These are phyloP conservation scores for Penicillium sp. DNA, from an alignment of 2,329 filamentous ascomycete genomes.

Conservation along the genomic window DNA sequence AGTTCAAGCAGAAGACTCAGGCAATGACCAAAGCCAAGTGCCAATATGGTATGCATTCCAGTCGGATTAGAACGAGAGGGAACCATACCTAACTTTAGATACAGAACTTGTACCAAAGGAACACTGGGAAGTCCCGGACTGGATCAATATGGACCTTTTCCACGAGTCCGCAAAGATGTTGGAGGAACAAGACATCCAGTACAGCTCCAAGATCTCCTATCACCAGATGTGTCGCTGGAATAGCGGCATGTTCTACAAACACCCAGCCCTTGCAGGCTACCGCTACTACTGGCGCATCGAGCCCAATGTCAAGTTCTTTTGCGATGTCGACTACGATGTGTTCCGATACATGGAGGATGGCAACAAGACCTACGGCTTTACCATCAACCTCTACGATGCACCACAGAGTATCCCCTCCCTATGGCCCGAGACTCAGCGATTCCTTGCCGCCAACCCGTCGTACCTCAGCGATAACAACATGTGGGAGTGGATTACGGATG, in stretches of 20 bases:
- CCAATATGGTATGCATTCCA: constrained; percentile 63
- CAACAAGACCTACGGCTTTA: constrained; percentile 99
- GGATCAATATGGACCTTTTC: constrained; percentile 88
- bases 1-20: constrained; percentile 81
- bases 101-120: constrained; percentile 85
- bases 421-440: constrained; percentile 95
- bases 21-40: constrained; percentile 85
- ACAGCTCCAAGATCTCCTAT: constrained; percentile 83
- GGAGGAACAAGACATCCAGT: constrained; percentile 82
- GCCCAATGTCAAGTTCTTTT: constrained; percentile 98
- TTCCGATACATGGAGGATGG: constrained; percentile 97
- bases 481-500: constrained; percentile 82
- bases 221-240: constrained; percentile 99
- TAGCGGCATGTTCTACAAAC: constrained; percentile 95
- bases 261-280: constrained; percentile 75
- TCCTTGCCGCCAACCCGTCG: constrained; percentile 78
- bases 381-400: constrained; percentile 92
- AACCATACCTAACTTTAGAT: constrained; percentile 22
- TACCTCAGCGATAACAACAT: constrained; percentile 82
- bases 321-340: constrained; percentile 96
- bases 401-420: constrained; percentile 80
- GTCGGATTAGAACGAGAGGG: constrained; percentile 12
- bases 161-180: constrained; percentile 79
- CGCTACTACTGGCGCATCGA: constrained; percentile 99
- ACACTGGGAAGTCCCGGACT: constrained; percentile 87